phyloP scores from a whole-genome alignment of 768 basidiomycete species.

The Serendipita sp. region DNA sequence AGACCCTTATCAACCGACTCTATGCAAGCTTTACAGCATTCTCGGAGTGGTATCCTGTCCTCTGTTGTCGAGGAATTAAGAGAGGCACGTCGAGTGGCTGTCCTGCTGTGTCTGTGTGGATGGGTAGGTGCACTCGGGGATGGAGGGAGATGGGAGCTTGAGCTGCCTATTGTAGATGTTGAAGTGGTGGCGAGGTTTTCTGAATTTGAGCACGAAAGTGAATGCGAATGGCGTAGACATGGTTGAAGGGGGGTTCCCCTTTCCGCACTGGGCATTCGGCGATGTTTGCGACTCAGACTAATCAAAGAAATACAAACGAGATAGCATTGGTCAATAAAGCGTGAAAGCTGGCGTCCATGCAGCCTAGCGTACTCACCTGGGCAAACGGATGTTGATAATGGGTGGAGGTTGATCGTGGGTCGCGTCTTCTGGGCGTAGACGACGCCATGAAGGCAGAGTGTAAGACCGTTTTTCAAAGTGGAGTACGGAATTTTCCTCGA shows the following conservation, averaged over 20 bases:
- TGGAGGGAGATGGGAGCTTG: neutral
- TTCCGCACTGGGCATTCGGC: neutral
- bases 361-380: neutral
- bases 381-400: neutral
- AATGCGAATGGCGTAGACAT: slow-evolving; percentile 3
- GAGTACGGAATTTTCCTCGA: neutral
- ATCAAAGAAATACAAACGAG: neutral
- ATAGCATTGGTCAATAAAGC: neutral
- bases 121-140: neutral
- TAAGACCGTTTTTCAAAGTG: slow-evolving; percentile 1
- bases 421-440: neutral
- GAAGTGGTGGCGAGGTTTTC: neutral
- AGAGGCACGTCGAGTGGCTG: neutral
- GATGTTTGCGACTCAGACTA: neutral
- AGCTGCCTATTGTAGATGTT: neutral
- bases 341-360: too few species aligned
- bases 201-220: neutral
- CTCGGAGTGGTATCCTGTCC: neutral
- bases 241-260: neutral
- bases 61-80: neutral
- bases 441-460: neutral
- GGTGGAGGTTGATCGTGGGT: neutral
- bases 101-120: neutral
- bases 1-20: neutral
- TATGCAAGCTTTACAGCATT: neutral